Base-by-base conservation (phyloP, 306 rosid genomes). In the Arachis stenosperma region DNA sequence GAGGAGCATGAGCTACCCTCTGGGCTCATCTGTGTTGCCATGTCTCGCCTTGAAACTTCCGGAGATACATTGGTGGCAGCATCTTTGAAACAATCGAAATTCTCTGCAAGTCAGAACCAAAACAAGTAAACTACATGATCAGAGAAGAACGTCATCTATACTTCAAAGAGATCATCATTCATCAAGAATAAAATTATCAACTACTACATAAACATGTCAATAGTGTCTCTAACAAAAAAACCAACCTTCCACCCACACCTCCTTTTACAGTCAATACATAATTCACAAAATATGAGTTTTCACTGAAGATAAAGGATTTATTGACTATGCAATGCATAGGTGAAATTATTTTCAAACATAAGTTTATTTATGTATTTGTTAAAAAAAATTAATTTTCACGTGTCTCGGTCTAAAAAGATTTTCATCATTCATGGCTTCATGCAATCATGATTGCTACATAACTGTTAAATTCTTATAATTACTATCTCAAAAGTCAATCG, bases 1-100 rank as follows among this genome's bases (percentile, higher is more conserved):
- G 99, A 89, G 57, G 99, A 89, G 61, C 84, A 88, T 50, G 82
- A 58, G 65, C 96, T 89, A 14, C 81, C 84, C 74, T 87, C 96
- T 5, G 99, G 99, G 88, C 97, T 94, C 99, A 94, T 94, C 81
- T 94, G 99, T 51, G 99, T 91, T 27, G 99, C 96, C 99, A 94
- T 91, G 82, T 94, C 99, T 85, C 97, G 87, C 82, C 96, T 88
- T 57, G 96, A 91, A 81, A 90, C 89, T 33, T 82, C 84, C 14
- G 85, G 80, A 68, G 91, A 89, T 68, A 89, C 82, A 74, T 87
- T 85, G 48, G 88, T 84, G 50, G 82, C 91, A 0, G 88, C 92
- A 81, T 91, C 96, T 88, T 85, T 88, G 69, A 87, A 82, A 78
- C 75, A 83, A 75, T 84, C 86, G 65, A 76, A 65, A 74, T 85